Evolutionary conservation across 805 yeast genomes (phyloP), one percentile per base, ranked within the genome.

Genomic region (Cyberlindnera amylophila): DNA sequence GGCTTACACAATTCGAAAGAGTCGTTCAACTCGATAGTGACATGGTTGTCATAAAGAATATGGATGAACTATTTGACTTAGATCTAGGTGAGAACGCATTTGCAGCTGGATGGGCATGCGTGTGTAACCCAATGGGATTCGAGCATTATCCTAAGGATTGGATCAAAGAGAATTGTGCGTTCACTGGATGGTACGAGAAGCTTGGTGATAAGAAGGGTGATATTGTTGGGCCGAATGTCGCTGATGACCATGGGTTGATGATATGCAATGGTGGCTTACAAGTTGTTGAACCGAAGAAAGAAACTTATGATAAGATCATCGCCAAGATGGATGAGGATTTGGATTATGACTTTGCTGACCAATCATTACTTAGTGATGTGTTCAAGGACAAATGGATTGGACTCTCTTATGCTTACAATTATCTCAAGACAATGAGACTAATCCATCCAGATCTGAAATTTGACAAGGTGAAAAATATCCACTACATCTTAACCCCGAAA

Each of bases 41-140:
- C 57, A 79, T 79, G 83, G 62, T 77, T 23, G 78, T 78, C 2
- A 42, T 74, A 8, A 62, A 64, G 42, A 78, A 78, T 51, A 75
- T 79, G 78, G 84, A 79, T 57, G 83, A 77, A 51, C 59, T 79
- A 33, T 72, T 79, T 72, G 72, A 70, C 7, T 37, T 75, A 15
- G 66, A 66, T 9, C 55, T 78, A 36, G 53, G 62, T 38, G 56
- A 54, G 3, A 49, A 54, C 9, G 70, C 64, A 4, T 77, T 79
- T 59, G 84, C 81, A 0, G 81, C 82, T 0, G 57, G 74, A 10
- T 78, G 77, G 49, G 82, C 83, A 3, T 78, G 84, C 58, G 79
- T 76, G 17, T 78, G 84, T 59, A 78, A 78, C 49, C 84, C 84
- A 4, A 64, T 70, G 58, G 54, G 67, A 16, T 68, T 71, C 46